phyloP scores from a whole-genome alignment of 2,329 filamentous ascomycete genomes.

The Graphilbum fragrans region DNA sequence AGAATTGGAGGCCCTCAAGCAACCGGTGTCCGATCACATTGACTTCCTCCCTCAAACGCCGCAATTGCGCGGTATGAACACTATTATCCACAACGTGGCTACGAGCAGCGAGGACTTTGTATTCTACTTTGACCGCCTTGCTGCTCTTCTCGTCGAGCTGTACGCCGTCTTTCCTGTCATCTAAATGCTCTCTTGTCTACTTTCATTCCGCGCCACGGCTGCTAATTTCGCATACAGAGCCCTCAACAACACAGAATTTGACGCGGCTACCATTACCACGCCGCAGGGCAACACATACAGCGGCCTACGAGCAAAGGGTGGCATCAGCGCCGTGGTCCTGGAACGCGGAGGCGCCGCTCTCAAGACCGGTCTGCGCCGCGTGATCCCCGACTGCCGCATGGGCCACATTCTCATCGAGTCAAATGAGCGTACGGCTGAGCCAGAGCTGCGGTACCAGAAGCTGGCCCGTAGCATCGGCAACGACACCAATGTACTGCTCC shows the following conservation, averaged over 20 bases:
- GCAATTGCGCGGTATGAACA: constrained; percentile 81
- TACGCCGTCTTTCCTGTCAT: constrained; percentile 17
- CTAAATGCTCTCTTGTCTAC: not conserved
- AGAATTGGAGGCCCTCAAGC: constrained; percentile 57
- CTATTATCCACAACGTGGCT: constrained; percentile 70
- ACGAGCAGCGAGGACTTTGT: constrained; percentile 83
- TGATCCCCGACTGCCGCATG: constrained; percentile 84
- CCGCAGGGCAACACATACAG: constrained; percentile 57
- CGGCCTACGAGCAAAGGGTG: constrained; percentile 59
- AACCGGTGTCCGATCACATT: constrained; percentile 64
- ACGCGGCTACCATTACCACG: constrained; percentile 52
- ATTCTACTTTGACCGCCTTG: constrained; percentile 90
- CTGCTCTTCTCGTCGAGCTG: constrained; percentile 74
- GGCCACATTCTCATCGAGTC: constrained; percentile 88
- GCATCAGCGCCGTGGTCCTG: constrained; percentile 76
- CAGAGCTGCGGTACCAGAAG: constrained; percentile 82
- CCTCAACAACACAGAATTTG: constrained; percentile 64
- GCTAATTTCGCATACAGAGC: constrained; percentile 36
- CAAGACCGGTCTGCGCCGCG: constrained; percentile 76
- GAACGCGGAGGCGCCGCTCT: constrained; percentile 81
- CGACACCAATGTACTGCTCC: constrained; percentile 64
- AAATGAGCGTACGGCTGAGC: constrained; percentile 72
- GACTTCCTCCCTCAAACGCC: constrained; percentile 62
- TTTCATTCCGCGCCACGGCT: not conserved
- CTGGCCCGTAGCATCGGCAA: constrained; percentile 60